These are phyloP conservation scores for Ceratonia siliqua DNA, from an alignment of 306 rosid genomes.

Conservation along the genomic window DNA sequence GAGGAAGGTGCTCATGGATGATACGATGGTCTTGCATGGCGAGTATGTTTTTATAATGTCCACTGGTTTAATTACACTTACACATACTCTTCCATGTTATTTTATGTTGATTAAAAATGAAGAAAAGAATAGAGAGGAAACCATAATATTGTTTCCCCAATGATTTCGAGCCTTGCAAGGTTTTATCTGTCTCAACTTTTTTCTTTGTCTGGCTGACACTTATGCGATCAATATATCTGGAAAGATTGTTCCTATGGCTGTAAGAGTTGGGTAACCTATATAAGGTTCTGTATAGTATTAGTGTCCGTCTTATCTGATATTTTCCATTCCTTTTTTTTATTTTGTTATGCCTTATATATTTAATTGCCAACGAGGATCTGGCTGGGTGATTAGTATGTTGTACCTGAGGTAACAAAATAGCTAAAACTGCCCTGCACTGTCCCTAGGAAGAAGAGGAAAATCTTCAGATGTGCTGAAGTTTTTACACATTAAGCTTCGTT, in stretches of 20 bases:
- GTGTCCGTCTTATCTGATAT: too few species aligned
- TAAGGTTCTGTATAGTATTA: neutral
- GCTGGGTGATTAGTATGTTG: conserved; percentile 4
- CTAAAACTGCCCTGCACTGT: neutral
- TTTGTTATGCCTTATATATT: neutral
- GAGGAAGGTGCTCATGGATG: conserved; percentile 97
- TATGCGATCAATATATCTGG: neutral
- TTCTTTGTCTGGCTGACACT: neutral
- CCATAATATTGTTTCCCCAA: conserved; percentile 13
- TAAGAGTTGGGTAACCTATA: neutral
- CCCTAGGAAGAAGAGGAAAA: neutral
- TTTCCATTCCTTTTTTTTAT: neutral
- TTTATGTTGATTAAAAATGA: neutral
- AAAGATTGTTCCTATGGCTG: neutral
- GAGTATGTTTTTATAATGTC: conserved; percentile 71
- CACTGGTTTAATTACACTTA: conserved; percentile 14
- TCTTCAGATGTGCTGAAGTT: neutral
- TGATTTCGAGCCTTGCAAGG: conserved; percentile 9
- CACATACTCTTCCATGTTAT: neutral
- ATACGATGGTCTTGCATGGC: conserved; percentile 95
- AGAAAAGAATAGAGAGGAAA: neutral
- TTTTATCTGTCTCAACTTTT: conserved; percentile 19
- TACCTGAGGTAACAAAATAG: neutral
- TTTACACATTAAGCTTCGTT: neutral
- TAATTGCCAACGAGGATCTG: neutral